phyloP scores from a whole-genome alignment of 495 filamentous ascomycete species.

The Neurospora hispaniola region DNA sequence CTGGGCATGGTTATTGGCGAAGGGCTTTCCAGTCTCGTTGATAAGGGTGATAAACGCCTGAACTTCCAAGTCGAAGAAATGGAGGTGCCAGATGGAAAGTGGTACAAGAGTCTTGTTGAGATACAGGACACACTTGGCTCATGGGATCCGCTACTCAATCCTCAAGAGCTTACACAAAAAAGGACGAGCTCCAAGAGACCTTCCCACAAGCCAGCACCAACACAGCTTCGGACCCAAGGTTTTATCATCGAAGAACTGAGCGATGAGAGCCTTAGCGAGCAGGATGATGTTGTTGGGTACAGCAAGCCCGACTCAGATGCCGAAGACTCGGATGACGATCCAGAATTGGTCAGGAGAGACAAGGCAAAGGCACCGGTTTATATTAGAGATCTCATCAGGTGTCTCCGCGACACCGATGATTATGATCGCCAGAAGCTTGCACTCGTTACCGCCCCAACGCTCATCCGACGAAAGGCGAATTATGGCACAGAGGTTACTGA shows the following conservation, averaged over 20 bases:
- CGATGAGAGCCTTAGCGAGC: constrained; percentile 45
- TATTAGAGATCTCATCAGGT: constrained; percentile 72
- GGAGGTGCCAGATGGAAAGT: constrained; percentile 56
- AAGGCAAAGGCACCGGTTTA: constrained; percentile 86
- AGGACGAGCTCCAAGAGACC: constrained; percentile 7
- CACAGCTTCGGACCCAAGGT: constrained; percentile 18
- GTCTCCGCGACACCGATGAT: constrained; percentile 69
- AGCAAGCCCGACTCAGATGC: constrained; percentile 87
- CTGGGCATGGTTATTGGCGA: constrained; percentile 87
- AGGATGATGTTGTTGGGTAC: constrained; percentile 72
- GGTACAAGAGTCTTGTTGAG: constrained; percentile 60
- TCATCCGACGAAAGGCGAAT: constrained; percentile 80
- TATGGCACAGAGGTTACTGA: constrained; percentile 83
- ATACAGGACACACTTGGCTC: constrained; percentile 55
- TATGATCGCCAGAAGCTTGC: constrained; percentile 77
- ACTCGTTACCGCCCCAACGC: constrained; percentile 57
- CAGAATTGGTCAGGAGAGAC: constrained; percentile 69
- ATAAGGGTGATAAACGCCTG: constrained; percentile 60
- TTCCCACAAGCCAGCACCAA: constrained; percentile 9
- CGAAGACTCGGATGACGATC: constrained; percentile 86
- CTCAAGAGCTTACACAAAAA: constrained; percentile 2
- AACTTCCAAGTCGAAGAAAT: constrained; percentile 80
- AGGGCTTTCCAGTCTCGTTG: constrained; percentile 67
- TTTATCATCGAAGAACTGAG: constrained; percentile 61
- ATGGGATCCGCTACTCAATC: constrained; percentile 36